Evolutionary conservation across 371 early-diverging fungal species (phyloP).

Genomic region (Batrachochytrium dendrobatidis): DNA sequence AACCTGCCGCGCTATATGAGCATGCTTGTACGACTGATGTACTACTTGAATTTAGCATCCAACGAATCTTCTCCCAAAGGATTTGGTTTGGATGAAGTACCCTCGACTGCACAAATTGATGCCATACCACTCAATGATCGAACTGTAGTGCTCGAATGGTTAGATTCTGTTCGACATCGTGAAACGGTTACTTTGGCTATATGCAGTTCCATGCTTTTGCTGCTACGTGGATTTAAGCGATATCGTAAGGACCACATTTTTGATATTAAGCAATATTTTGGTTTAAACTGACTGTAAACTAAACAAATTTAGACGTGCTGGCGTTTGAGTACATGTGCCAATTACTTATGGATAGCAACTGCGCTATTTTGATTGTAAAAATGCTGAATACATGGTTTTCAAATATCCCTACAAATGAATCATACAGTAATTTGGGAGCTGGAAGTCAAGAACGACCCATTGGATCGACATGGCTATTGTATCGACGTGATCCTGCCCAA

Average conservation of each 20-base stretch:
- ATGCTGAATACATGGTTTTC: constrained; percentile 67
- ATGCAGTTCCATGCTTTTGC: constrained; percentile 55
- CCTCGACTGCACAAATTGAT: constrained; percentile 46
- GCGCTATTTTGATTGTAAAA: constrained; percentile 69
- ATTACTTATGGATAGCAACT: constrained; percentile 72
- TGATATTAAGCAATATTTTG: constrained; percentile 3
- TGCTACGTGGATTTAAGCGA: constrained; percentile 63
- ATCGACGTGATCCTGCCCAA: constrained; percentile 54
- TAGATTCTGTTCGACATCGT: constrained; percentile 52
- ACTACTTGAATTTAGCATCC: constrained; percentile 37
- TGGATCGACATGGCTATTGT: constrained; percentile 18
- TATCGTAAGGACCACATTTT: constrained; percentile 42
- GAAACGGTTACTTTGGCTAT: constrained; percentile 73
- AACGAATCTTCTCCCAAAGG: background rate
- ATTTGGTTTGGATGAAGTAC: background rate
- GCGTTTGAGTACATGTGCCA: constrained; percentile 74
- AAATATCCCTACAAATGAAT: constrained; percentile 48
- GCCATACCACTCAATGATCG: constrained; percentile 15
- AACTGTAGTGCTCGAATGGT: constrained; percentile 33
- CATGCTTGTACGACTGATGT: constrained; percentile 43
- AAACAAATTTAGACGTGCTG: constrained; percentile 44
- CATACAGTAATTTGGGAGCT: background rate
- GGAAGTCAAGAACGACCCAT: constrained; percentile 4
- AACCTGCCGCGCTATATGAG: constrained; percentile 32
- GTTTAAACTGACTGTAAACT: background rate